phyloP scores from a whole-genome alignment of 2,329 filamentous ascomycete species.

The Diaporthe batatas region DNA sequence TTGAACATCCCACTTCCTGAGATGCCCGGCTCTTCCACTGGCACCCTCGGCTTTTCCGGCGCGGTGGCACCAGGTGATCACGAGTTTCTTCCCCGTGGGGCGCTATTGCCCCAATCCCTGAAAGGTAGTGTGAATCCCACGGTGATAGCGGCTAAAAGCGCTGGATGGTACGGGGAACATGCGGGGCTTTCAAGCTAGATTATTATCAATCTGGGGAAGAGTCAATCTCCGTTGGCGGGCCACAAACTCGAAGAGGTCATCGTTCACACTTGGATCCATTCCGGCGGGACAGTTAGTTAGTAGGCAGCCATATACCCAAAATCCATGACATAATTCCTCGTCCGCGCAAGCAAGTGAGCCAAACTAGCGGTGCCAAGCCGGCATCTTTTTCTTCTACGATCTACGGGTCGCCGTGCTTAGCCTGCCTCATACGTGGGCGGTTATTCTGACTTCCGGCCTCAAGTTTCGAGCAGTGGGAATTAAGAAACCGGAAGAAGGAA shows the following conservation, averaged over 20 bases:
- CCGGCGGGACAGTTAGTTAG: background rate
- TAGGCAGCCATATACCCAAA: background rate
- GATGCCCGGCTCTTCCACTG: slow-evolving; percentile 22
- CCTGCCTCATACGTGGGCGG: no score
- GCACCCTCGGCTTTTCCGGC: slow-evolving; percentile 20
- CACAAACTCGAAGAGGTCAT: slow-evolving; percentile 6
- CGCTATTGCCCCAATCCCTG: slow-evolving; percentile 17
- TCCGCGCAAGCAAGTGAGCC: background rate
- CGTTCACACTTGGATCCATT: background rate
- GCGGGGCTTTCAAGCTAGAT: slow-evolving; percentile 18
- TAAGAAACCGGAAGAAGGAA: background rate
- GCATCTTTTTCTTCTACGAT: background rate
- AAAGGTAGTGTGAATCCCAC: slow-evolving; percentile 7
- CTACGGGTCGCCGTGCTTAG: background rate
- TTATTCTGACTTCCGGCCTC: background rate
- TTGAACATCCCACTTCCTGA: slow-evolving; percentile 7
- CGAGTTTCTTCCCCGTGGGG: slow-evolving; percentile 14
- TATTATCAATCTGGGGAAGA: background rate
- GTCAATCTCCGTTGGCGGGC: slow-evolving; percentile 7
- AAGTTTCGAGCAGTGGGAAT: background rate
- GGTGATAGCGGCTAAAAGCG: slow-evolving; percentile 17
- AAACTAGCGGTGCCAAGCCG: background rate
- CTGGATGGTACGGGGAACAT: background rate
- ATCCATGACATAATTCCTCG: slow-evolving; percentile 4
- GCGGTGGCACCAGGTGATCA: slow-evolving; percentile 22